These are phyloP conservation scores for Lyophyllum atratum DNA, from an alignment of 768 basidiomycete genomes.

Conservation along the genomic window DNA sequence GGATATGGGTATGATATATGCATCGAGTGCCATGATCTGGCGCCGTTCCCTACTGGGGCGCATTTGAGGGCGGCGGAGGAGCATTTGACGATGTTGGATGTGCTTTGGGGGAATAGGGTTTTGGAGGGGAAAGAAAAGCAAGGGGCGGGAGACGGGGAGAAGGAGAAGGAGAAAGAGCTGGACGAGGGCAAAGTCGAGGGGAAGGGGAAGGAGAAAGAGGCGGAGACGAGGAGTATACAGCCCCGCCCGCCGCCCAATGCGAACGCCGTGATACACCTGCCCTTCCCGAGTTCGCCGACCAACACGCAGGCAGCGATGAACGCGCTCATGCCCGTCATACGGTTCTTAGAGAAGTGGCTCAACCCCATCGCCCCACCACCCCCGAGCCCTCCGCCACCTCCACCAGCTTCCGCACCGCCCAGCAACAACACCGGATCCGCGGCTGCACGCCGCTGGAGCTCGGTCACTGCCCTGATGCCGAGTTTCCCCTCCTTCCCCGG, in stretches of 20 bases:
- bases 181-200: constrained; percentile 17
- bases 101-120: constrained; percentile 60
- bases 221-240: constrained; percentile 30
- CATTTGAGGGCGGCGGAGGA: constrained; percentile 78
- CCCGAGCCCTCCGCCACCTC: constrained; percentile 13
- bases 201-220: neutral
- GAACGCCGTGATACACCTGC: constrained; percentile 69
- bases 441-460: constrained; percentile 42
- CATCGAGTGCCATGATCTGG: constrained; percentile 84
- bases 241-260: constrained; percentile 73
- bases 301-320: constrained; percentile 55
- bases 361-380: constrained; percentile 39
- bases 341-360: constrained; percentile 69
- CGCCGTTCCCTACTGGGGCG: constrained; percentile 67
- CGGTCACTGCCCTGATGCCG: constrained; percentile 41
- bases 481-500: constrained; percentile 36
- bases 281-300: constrained; percentile 71
- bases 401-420: constrained; percentile 8
- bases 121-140: constrained; percentile 21
- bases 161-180: neutral
- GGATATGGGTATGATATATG: constrained; percentile 82
- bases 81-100: constrained; percentile 66
- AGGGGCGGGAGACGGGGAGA: constrained; percentile 7
- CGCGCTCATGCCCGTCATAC: constrained; percentile 61
- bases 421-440: neutral